Evolutionary conservation across 202 grass and related monocot genomes (phyloP), one percentile per base, ranked within the genome.

Genomic region (Schoenoplectus triqueter): DNA sequence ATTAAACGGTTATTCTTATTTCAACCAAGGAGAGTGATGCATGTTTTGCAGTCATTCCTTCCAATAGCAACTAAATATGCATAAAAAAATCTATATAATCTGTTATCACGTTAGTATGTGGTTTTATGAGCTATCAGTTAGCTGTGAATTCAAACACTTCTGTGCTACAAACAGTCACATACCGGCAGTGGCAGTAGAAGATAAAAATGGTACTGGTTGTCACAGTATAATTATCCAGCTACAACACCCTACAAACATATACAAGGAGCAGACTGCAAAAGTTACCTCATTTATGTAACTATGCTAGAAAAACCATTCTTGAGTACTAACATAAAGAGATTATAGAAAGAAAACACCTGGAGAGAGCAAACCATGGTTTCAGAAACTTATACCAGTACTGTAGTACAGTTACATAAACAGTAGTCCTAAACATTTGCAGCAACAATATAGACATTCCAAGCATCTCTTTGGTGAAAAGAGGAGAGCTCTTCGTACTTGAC

Each of bases 401-500:
- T 78, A 7, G 2, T 42, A 59, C 31, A 42, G 54, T 59, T 60
- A 31, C 31, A 31, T 31, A 6, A 14, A 10, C 54, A 57, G 20
- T 42, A 60, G 74, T 17, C 9, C 84, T 89, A 87, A 14, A 73
- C 46, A 80, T 95, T 98, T 84, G 92, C 31, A 56, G 88, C 90
- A 63, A 98, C 88, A 15, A 94, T 65, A 46, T 95, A 98, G 3
- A 91, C 87, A 79, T 98, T 98, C 95, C 93, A 98, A 78, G 95
- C 91, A 51, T 95, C 93, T 84, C 83, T 87, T 85, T 98, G 96
- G 48, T 87, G 91, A 78, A 95, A 98, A 31, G 80, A 80, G 68
- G 88, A 73, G 3, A 89, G 71, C 73, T 95, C 91, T 86, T 98
- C 86, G 7, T 95, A 92, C 84, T 95, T 95, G 45, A 94, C 91